Conservation (phyloP, 2,329 filamentous ascomycete species). For the Incumbomyces lentus region DNA sequence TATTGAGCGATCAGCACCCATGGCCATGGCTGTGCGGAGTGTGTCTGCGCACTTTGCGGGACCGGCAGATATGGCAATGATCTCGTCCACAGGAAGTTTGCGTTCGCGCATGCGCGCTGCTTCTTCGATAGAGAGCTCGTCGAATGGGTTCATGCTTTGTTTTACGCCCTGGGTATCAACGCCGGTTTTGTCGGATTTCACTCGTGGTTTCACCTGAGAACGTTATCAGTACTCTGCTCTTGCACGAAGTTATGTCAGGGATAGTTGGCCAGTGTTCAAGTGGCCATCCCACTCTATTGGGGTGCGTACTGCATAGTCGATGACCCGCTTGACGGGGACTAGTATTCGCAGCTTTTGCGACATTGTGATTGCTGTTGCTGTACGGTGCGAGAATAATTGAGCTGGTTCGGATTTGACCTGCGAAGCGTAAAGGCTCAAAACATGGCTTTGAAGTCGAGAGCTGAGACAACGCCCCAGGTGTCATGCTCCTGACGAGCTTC, state of each 20-base stretch:
- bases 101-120: conserved; percentile 88
- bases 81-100: conserved; percentile 74
- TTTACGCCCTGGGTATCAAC: conserved; percentile 90
- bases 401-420: too few species aligned
- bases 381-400: background rate
- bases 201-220: conserved; percentile 55
- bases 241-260: background rate
- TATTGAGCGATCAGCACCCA: conserved; percentile 88
- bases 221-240: background rate
- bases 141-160: conserved; percentile 98
- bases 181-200: conserved; percentile 65
- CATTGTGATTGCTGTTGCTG: conserved; percentile 24
- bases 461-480: too few species aligned
- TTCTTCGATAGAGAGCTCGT: conserved; percentile 96
- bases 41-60: conserved; percentile 80
- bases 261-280: background rate
- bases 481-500: too few species aligned
- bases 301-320: conserved; percentile 69
- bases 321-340: conserved; percentile 72
- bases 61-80: conserved; percentile 79
- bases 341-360: conserved; percentile 55
- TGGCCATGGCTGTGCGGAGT: conserved; percentile 93
- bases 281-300: background rate
- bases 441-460: too few species aligned
- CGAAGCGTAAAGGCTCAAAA: too few species aligned